Evolutionary conservation across 768 basidiomycete species (phyloP), one percentile per base, ranked within the genome.

Genomic region (Amanita muscaria): DNA sequence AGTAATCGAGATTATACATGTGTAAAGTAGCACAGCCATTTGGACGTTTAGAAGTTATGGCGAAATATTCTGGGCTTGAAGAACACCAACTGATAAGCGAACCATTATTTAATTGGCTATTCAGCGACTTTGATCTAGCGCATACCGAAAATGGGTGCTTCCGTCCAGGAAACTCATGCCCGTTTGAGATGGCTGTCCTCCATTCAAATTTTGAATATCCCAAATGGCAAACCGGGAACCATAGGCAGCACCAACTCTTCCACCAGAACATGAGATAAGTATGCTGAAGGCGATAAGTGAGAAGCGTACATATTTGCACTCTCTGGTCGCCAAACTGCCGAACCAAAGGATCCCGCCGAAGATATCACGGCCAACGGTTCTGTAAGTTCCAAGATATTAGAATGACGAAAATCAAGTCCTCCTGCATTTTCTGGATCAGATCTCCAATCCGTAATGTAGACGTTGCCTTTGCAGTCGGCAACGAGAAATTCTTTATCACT

Each of bases 391-490:
- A 86, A 54, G 35, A 87, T 61, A 55, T 73, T 80, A 9, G 71
- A 72, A 57, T 80, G 76, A 37, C 80, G 73, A 72, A 80, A 77
- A 43, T 64, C 70, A 36, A 68, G 73, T 44, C 69, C 68, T 44
- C 72, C 73, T 15, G 61, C 64, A 29, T 69, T 71, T 10, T 72
- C 70, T 1, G 80, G 80, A 55, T 88, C 83, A 4, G 80, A 74
- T 44, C 82, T 77, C 88, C 88, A 90, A 64, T 90, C 85, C n/a
- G 80, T 77, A 37, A 88, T 60, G 59, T 80, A 87, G 37, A 89
- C 66, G 22, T 78, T 80, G 25, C 88, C 88, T 27, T 73, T 75
- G 43, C 69, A 73, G 61, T 90, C 88, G 2, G 85, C 74, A 44
- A 88, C 80, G 21, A 90, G 69, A 54, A 90, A 77, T 53, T 87